Evolutionary conservation across 2,329 filamentous ascomycete species (phyloP), one percentile per base, ranked within the genome.

Genomic region (Xylariaceae sp.): DNA sequence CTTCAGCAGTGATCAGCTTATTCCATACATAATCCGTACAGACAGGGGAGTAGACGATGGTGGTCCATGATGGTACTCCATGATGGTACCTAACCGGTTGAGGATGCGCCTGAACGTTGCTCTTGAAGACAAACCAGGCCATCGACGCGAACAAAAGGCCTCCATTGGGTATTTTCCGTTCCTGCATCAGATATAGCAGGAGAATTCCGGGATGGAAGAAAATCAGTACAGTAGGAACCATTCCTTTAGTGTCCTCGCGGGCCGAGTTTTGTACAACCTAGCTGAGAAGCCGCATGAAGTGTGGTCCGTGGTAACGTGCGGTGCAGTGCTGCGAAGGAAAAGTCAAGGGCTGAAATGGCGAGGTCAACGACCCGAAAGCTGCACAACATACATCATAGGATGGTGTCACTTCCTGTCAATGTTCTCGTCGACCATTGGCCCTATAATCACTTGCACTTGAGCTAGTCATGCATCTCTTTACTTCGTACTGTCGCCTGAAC

Each of bases 171-270:
- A 63, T 77, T 10, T 41, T 62, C 71, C n/a, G 65, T 67, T 41
- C 66, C 69, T 13, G 61, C 62, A 45, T 57, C 64, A 1, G 70
- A 70, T 17, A 73, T 80, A 55, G 81, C 84, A 45, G 41, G 5
- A 45, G n/a, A n/a, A 13, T 15, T 45, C 13, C 41, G 11, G 41
- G 41, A n/a, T n/a, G 5, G 5, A 15, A 45, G 5, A 45, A 45
- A n/a, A 13, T 45, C 13, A 6, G 41, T n/a, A 15, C 13, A 45
- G 13, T 45, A 30, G 47, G 9, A 30, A 30, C 17, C 47, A 30
- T 17, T 41, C 47, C 11, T 18, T 18, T 49, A 49, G 47, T 23
- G 47, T 49, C 8, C 23, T 18, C 15, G 17, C 47, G 47, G 17
- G 47, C 15, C 47, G 17, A 11, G 15, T 2, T 18, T 18, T 18